Conservation (phyloP, 257 asterid genomes). For the Linaria vulgaris region DNA sequence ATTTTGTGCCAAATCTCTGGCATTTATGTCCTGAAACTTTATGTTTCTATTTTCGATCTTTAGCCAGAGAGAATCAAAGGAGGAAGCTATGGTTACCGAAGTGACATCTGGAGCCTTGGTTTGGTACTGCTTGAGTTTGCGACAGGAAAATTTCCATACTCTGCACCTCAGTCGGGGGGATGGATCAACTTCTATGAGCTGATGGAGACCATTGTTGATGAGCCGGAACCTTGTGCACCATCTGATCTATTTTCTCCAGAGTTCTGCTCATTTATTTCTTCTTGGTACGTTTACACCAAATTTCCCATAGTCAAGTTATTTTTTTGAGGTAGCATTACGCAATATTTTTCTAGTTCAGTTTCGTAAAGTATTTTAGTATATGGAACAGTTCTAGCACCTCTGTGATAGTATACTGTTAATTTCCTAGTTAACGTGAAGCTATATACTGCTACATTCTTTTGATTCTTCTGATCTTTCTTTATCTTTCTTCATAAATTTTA, state of each 20-base stretch:
- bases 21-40: background rate
- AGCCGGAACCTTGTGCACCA: slow-evolving; percentile 81
- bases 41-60: slow-evolving; percentile 15
- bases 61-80: slow-evolving; percentile 97
- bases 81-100: slow-evolving; percentile 67
- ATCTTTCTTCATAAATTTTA: background rate
- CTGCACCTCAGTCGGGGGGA: slow-evolving; percentile 83
- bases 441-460: background rate
- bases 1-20: no score
- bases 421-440: background rate
- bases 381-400: slow-evolving; percentile 1
- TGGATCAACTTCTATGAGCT: slow-evolving; percentile 89
- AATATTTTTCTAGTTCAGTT: background rate
- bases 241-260: slow-evolving; percentile 77
- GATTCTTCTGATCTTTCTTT: background rate
- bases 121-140: slow-evolving; percentile 92
- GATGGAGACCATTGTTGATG: slow-evolving; percentile 85
- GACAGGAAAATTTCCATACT: slow-evolving; percentile 77
- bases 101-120: slow-evolving; percentile 98
- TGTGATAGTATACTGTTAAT: background rate
- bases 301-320: slow-evolving; percentile 8
- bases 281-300: slow-evolving; percentile 54
- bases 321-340: background rate
- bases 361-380: background rate
- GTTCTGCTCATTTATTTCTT: slow-evolving; percentile 84